phyloP scores from a whole-genome alignment of 306 rosid genomes.

The Pterocarpus santalinus region DNA sequence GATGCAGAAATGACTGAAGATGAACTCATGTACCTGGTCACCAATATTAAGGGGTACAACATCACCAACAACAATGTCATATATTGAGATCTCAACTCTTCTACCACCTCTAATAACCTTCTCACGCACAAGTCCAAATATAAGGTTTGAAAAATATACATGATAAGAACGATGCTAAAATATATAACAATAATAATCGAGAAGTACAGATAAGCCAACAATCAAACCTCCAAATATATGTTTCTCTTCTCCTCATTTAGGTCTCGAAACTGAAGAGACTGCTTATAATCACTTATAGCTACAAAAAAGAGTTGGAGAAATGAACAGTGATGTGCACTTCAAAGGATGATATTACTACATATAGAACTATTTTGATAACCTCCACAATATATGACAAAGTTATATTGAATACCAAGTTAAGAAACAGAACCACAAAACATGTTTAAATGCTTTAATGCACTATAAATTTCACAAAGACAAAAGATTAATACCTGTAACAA shows the following conservation, averaged over 20 bases:
- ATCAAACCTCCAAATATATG: slow-evolving; percentile 76
- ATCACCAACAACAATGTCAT: slow-evolving; percentile 88
- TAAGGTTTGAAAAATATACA: not conserved
- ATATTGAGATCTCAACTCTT: slow-evolving; percentile 80
- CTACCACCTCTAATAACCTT: slow-evolving; percentile 85
- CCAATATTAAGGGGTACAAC: slow-evolving; percentile 84
- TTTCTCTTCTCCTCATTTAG: slow-evolving; percentile 90
- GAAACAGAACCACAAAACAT: not conserved
- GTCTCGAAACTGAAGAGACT: slow-evolving; percentile 89
- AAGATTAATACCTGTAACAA: slow-evolving; percentile 74
- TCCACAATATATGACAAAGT: slow-evolving; percentile 37
- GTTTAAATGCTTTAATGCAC: slow-evolving; percentile 6
- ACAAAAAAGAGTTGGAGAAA: slow-evolving; percentile 33
- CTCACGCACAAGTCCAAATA: slow-evolving; percentile 24
- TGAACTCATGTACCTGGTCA: slow-evolving; percentile 63
- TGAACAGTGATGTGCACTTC: slow-evolving; percentile 28
- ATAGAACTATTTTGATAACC: slow-evolving; percentile 5
- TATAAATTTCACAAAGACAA: slow-evolving; percentile 16
- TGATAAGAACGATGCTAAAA: not conserved
- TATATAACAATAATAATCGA: not conserved
- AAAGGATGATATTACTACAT: slow-evolving; percentile 16
- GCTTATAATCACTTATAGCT: slow-evolving; percentile 90
- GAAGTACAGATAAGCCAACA: slow-evolving; percentile 5
- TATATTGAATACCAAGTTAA: not conserved
- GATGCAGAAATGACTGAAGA: slow-evolving; percentile 32